Evolutionary conservation across 495 filamentous ascomycete genomes (phyloP).

Genomic region (Viridothelium virens): DNA sequence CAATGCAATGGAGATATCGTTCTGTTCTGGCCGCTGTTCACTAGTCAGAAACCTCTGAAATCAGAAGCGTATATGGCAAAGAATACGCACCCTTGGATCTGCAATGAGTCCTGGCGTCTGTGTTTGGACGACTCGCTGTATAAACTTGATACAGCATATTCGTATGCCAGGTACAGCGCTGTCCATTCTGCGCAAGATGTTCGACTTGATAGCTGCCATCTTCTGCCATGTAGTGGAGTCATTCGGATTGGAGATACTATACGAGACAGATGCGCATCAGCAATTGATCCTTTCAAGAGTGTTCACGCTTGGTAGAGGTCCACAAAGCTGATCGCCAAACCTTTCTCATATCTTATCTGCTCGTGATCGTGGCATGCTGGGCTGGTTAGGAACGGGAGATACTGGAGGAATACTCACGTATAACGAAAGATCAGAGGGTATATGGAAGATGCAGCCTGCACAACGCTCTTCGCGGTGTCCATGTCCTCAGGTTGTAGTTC

Average conservation of each 20-base stretch:
- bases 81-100: constrained; percentile 69
- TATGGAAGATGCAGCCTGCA: constrained; percentile 79
- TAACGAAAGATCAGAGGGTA: constrained; percentile 87
- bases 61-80: neutral
- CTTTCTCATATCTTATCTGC: neutral
- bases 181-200: constrained; percentile 84
- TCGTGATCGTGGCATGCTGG: too few species aligned
- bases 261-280: constrained; percentile 43
- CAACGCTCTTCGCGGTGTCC: constrained; percentile 67
- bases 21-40: constrained; percentile 64
- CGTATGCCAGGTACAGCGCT: constrained; percentile 64
- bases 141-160: constrained; percentile 94
- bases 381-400: neutral
- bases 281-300: neutral
- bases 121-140: constrained; percentile 82
- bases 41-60: constrained; percentile 5
- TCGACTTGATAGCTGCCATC: constrained; percentile 81
- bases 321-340: neutral
- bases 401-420: constrained; percentile 49
- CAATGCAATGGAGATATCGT: constrained; percentile 78
- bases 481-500: constrained; percentile 56
- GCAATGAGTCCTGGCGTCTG: constrained; percentile 76
- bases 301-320: neutral
- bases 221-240: constrained; percentile 76
- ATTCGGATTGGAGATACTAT: constrained; percentile 72